Evolutionary conservation across 1,284 basidiomycete genomes (phyloP).

Genomic region (Albatrellus sp.): DNA sequence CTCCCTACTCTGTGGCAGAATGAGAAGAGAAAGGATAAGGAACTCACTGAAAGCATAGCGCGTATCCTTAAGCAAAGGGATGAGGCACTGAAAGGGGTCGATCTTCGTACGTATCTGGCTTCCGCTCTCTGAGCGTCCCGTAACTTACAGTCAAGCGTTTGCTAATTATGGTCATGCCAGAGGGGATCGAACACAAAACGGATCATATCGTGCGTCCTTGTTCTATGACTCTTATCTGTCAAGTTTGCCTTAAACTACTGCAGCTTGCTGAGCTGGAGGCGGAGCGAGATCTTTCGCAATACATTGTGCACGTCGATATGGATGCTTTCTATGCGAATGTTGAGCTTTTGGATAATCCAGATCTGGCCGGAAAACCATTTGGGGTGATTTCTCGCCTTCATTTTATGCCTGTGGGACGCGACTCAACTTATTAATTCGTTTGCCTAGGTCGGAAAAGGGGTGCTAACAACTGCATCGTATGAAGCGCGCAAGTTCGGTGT

Average conservation of each 20-base stretch:
- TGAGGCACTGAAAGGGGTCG: constrained; percentile 39
- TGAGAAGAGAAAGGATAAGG: constrained; percentile 74
- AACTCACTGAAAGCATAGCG: constrained; percentile 61
- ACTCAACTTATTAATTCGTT: too few species aligned
- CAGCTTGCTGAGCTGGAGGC: constrained; percentile 71
- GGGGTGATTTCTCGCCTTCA: constrained; percentile 43
- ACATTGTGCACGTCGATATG: constrained; percentile 82
- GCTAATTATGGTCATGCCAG: constrained; percentile 17
- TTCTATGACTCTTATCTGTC: background rate
- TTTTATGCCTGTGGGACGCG: background rate
- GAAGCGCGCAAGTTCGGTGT: constrained; percentile 85
- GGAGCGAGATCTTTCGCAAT: constrained; percentile 69
- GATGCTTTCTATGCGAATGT: constrained; percentile 71
- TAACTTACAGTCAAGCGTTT: too few species aligned
- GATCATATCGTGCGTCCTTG: constrained; percentile 33
- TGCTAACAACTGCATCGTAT: constrained; percentile 82
- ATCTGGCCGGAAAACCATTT: constrained; percentile 75
- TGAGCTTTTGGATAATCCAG: constrained; percentile 71
- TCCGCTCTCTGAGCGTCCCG: background rate
- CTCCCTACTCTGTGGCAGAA: constrained; percentile 45
- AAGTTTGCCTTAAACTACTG: constrained; percentile 1
- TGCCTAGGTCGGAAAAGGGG: constrained; percentile 62
- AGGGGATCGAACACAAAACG: constrained; percentile 36
- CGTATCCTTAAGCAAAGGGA: constrained; percentile 57
- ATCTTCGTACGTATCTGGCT: constrained; percentile 39